These are phyloP conservation scores for Picea glauca DNA, from an alignment of 75 land plant genomes.

Conservation along the genomic window DNA sequence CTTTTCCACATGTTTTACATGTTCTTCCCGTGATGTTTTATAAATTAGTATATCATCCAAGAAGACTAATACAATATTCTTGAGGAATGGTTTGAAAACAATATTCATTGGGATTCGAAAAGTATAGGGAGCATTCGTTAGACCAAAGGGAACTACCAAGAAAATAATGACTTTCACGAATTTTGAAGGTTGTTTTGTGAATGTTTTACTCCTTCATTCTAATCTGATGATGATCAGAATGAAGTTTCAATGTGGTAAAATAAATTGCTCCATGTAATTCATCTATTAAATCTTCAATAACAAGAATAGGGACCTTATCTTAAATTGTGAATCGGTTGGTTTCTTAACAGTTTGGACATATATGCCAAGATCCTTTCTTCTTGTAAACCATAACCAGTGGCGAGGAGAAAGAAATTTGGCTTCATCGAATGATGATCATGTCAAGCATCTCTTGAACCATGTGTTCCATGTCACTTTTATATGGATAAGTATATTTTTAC, in stretches of 20 bases:
- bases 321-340: neutral
- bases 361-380: conserved; percentile 1
- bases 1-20: no score
- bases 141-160: neutral
- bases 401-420: neutral
- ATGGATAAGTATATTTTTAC: neutral
- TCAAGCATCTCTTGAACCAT: neutral
- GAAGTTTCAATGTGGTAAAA: neutral
- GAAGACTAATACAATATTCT: no score
- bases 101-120: no score
- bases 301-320: neutral
- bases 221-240: neutral
- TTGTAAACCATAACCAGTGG: neutral
- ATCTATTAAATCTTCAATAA: neutral
- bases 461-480: neutral
- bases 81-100: no score
- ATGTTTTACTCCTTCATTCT: neutral
- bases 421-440: neutral
- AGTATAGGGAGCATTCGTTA: neutral
- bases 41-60: no score
- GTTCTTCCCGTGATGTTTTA: no score
- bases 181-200: neutral
- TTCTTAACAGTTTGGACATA: neutral
- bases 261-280: neutral
- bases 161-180: neutral